Evolutionary conservation across 805 yeast genomes (phyloP).

Genomic region (Naumovozyma castellii): DNA sequence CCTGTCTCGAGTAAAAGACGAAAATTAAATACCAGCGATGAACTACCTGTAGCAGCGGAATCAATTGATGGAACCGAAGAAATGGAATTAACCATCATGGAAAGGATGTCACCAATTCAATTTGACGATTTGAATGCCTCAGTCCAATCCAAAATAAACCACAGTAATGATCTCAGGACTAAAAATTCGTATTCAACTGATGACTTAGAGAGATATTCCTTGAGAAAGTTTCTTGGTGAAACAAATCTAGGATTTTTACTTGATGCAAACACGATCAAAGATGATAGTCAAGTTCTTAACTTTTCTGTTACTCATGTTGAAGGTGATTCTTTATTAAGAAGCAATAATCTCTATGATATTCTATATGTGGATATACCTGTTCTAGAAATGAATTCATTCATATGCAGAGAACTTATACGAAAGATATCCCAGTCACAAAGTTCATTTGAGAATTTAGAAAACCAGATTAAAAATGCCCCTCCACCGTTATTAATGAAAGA

Average conservation of each 20-base stretch:
- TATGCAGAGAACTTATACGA: constrained; percentile 44
- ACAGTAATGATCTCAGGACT: not conserved
- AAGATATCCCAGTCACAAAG: constrained; percentile 42
- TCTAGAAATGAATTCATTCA: constrained; percentile 41
- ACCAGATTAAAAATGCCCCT: constrained; percentile 41
- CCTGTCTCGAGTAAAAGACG: constrained; percentile 2
- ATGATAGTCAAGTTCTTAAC: constrained; percentile 6
- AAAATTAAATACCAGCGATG: constrained; percentile 1
- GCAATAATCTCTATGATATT: constrained; percentile 10
- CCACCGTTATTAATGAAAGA: constrained; percentile 45
- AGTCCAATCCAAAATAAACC: not conserved
- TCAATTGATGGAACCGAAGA: not conserved
- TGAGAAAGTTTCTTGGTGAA: constrained; percentile 13
- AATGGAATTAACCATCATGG: constrained; percentile 11
- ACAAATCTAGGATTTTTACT: constrained; percentile 14
- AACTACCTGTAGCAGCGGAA: not conserved
- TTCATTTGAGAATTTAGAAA: constrained; percentile 39
- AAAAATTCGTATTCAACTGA: not conserved
- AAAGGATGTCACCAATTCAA: constrained; percentile 23
- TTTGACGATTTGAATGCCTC: constrained; percentile 5
- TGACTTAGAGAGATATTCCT: constrained; percentile 5
- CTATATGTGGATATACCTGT: constrained; percentile 24
- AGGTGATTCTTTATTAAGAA: constrained; percentile 4
- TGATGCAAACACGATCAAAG: constrained; percentile 10
- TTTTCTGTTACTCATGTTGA: constrained; percentile 1